Base-by-base conservation (phyloP, 2,329 filamentous ascomycete genomes). In the Ophiocordyceps camponoti-floridani region DNA sequence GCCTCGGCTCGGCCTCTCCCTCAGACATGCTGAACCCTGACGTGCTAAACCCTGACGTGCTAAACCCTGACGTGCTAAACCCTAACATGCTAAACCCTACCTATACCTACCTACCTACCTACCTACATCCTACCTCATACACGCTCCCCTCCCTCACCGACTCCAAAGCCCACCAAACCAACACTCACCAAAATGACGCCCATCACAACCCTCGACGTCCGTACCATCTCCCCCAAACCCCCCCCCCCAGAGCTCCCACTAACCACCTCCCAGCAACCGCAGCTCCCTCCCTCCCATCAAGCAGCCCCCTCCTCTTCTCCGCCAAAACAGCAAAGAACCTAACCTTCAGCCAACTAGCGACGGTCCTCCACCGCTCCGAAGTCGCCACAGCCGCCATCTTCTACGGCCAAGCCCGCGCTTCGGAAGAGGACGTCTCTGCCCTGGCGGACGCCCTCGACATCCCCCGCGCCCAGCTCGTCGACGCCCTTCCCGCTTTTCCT, bases 381-480 rank as follows among this genome's bases (percentile, higher is more conserved):
- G 84, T 94, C 40, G 84, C 85, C 38, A 76, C 83, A 4, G 88
- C 88, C 2, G 87, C 87, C 2, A 67, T 94, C 50, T 95, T 95
- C 72, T 94, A 94, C 60, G 88, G 88, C 28, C 85, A 91, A 60
- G 78, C 82, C 6, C 76, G 76, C 53, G 83, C 85, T 1, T 82
- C 79, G 0, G 56, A 73, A 0, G 80, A 84, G 49, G 85, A 91
- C 48, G 54, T 70, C 51, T 61, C 72, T 47, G 79, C 76, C 47
- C 75, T 94, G 1, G 73, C 82, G 1, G 55, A 69, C 38, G 59
- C 85, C 23, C 72, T 93, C 9, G 72, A 68, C 0, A 69, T 89
- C 31, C 66, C 75, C 5, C 62, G 70, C 42, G 65, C 65, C 12
- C 55, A 57, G 2, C 69, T 94, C 3, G 67, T 72, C 45, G 64